Base-by-base conservation (phyloP, 1,284 basidiomycete species). In the Leccinum huronense region DNA sequence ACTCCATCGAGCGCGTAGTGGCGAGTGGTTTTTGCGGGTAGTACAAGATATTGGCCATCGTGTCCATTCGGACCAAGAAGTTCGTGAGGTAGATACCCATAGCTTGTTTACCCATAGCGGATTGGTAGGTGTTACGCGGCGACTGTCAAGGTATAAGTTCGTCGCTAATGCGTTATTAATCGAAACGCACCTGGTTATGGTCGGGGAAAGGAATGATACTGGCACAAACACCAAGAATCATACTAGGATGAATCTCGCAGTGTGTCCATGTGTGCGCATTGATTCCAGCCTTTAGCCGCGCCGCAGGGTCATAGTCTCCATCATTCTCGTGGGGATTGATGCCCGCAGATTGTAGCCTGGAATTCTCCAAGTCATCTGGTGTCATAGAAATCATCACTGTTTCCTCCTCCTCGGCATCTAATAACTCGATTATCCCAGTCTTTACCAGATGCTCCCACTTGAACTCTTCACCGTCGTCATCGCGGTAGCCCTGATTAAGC, bases 331-430 rank as follows among this genome's bases (percentile, higher is more conserved):
- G 82, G 23, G 85, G 81, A 68, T 88, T 84, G 63, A 87, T 75
- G 51, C 86, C 88, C 59, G 81, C 80, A 64, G 86, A 84, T 72
- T 90, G 87, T 71, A 88, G 78, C 59, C 91, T 81, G 6, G 93
- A 93, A 67, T 87, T 89, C 76, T 97, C 94, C 64, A 99, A 79
- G 76, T 99, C 97, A 72, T 98, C 94, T 1, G 94, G 90, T 3
- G 93, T 95, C 97, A 99, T 99, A 68, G 94, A 95, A 70, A 99
- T 99, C 91, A 99, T 95, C 62, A 97, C 95, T 1, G 97, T 98
- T 79, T 99, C 97, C 79, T 99, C 97, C 78, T 99, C 97, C 76
- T 99, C 97, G 0, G 97, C 97, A 77, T 99, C 97, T 72, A 99
- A 80, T 63, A 97, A 84, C 78, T 99, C 97, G 68, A 99, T 87